Evolutionary conservation across 371 early-diverging fungal species (phyloP), one percentile per base, ranked within the genome.

Genomic region (Mucor velutinosus): DNA sequence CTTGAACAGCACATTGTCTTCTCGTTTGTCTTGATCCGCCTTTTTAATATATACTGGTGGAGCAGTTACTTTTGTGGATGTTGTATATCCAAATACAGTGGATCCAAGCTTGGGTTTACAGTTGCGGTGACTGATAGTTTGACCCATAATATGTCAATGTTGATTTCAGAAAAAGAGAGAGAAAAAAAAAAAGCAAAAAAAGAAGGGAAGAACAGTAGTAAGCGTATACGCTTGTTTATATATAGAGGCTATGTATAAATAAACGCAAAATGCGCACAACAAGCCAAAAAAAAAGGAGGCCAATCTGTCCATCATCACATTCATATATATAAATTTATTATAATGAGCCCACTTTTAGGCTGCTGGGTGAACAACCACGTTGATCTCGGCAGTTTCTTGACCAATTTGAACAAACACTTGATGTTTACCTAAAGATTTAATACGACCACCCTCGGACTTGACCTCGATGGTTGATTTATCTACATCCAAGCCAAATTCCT

Each of bases 401-500:
- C 73, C 80, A 33, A 73, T 59, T 58, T 73, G 70, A 57, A 81
- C 67, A 14, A 56, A 62, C 10, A 78, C 66, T 35, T 61, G 55
- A 47, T 84, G 81, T 15, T 77, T 59, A 47, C 84, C 84, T 21
- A 84, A 62, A 33, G 76, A 68, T 53, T 84, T 84, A 62, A 84
- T 80, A 65, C 79, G 79, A 45, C 79, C 79, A 55, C 75, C 76
- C 41, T 77, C 77, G 21, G 76, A 68, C 45, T 79, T 72, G 66
- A 80, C 71, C 37, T 75, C 77, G 55, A 81, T 75, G n/a, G 66
- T 64, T 25, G 70, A 57, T 58, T 78, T 81, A 27, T 79, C 80
- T 12, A 84, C 62, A 57, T 43, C 68, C 32, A 83, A 51, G 6
- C 70, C 77, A 51, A 71, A 70, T 21, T 80, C 74, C 33, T 78